These are phyloP conservation scores for Cerrena zonata DNA, from an alignment of 1,284 basidiomycete genomes.

Conservation along the genomic window DNA sequence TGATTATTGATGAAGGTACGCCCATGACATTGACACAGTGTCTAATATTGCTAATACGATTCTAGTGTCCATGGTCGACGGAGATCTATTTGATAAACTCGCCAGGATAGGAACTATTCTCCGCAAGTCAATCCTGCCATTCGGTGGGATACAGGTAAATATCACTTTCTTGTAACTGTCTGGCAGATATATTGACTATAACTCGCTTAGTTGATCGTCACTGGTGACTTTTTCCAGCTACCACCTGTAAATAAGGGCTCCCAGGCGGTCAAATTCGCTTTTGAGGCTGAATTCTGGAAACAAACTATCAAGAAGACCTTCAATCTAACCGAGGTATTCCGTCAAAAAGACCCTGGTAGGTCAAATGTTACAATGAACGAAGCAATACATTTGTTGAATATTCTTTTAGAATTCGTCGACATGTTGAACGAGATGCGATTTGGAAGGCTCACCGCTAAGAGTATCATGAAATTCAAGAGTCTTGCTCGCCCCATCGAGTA, in stretches of 20 bases:
- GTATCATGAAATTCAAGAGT: slow-evolving; percentile 55
- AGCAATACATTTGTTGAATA: slow-evolving; percentile 5
- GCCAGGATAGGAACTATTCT: slow-evolving; percentile 59
- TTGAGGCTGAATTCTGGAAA: slow-evolving; percentile 78
- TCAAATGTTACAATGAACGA: too few relatives aligned
- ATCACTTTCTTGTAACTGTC: slow-evolving; percentile 1
- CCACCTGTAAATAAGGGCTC: slow-evolving; percentile 72
- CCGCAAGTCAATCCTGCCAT: slow-evolving; percentile 57
- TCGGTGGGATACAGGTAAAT: slow-evolving; percentile 84
- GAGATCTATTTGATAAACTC: slow-evolving; percentile 80
- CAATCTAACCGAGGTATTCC: slow-evolving; percentile 62
- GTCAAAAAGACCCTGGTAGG: slow-evolving; percentile 58
- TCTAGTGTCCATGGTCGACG: slow-evolving; percentile 89
- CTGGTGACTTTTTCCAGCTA: slow-evolving; percentile 90
- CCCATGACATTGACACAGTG: not conserved
- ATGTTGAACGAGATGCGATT: slow-evolving; percentile 93
- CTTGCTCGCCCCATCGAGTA: slow-evolving; percentile 59
- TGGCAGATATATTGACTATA: not conserved
- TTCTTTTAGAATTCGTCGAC: slow-evolving; percentile 74
- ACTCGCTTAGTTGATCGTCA: slow-evolving; percentile 67
- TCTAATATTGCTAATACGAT: not conserved
- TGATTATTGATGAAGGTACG: slow-evolving; percentile 88
- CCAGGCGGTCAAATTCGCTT: slow-evolving; percentile 60
- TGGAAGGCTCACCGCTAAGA: slow-evolving; percentile 55
- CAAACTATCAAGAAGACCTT: slow-evolving; percentile 50